These are phyloP conservation scores for Pueraria montana DNA, from an alignment of 306 rosid species.

Conservation along the genomic window DNA sequence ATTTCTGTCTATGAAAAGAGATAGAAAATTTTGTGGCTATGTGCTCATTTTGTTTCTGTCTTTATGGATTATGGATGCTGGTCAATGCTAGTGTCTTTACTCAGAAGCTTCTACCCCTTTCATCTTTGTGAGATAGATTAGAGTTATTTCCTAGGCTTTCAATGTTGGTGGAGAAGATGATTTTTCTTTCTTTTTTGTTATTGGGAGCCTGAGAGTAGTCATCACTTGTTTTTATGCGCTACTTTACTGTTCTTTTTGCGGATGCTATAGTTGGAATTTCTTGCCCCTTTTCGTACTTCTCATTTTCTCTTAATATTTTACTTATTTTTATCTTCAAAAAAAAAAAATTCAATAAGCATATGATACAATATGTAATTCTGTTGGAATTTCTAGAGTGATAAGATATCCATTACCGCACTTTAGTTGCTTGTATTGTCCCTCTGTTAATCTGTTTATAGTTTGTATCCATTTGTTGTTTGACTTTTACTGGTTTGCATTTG, in stretches of 20 bases:
- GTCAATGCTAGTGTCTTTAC: no score
- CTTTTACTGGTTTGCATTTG: conserved; percentile 12
- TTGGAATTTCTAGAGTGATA: background rate
- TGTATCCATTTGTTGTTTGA: background rate
- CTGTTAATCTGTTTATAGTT: background rate
- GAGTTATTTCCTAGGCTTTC: no score
- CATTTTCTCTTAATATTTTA: background rate
- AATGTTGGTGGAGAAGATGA: no score
- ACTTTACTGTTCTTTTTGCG: background rate
- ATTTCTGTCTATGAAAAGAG: background rate
- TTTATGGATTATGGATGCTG: no score
- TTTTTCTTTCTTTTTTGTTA: no score
- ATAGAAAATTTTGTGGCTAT: background rate
- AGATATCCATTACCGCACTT: background rate
- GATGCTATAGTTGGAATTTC: background rate
- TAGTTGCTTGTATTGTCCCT: conserved; percentile 14
- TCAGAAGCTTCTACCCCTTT: no score
- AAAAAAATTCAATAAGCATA: background rate
- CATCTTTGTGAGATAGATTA: no score
- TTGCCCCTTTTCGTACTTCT: background rate
- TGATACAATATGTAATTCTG: background rate
- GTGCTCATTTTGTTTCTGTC: conserved; percentile 16
- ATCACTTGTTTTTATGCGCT: background rate
- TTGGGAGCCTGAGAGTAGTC: no score
- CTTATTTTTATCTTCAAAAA: background rate